Evolutionary conservation across 2,329 filamentous ascomycete species (phyloP).

Genomic region (Septoria petroselini): DNA sequence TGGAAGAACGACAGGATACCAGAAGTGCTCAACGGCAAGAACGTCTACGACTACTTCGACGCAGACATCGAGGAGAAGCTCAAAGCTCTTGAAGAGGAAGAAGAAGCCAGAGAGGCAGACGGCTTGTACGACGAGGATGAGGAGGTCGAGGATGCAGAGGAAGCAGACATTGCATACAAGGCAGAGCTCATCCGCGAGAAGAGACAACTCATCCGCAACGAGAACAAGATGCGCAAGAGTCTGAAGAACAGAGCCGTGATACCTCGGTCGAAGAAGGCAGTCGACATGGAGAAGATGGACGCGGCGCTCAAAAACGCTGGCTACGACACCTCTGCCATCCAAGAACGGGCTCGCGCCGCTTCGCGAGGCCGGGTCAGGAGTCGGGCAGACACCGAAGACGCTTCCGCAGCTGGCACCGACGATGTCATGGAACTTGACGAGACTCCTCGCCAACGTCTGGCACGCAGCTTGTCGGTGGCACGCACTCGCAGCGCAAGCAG

Average conservation of each 20-base stretch:
- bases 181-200: slow-evolving; percentile 95
- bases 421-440: slow-evolving; percentile 70
- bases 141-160: slow-evolving; percentile 79
- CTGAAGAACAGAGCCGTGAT: slow-evolving; percentile 97
- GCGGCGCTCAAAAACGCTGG: slow-evolving; percentile 79
- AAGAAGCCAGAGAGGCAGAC: slow-evolving; percentile 85
- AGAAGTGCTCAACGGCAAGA: slow-evolving; percentile 91
- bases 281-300: slow-evolving; percentile 83
- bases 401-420: slow-evolving; percentile 33
- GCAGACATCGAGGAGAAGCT: slow-evolving; percentile 95
- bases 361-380: slow-evolving; percentile 70
- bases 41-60: slow-evolving; percentile 95
- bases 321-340: slow-evolving; percentile 73
- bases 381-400: slow-evolving; percentile 50
- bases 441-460: slow-evolving; percentile 39
- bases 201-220: slow-evolving; percentile 86
- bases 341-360: slow-evolving; percentile 67
- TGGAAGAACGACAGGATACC: slow-evolving; percentile 98
- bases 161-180: slow-evolving; percentile 84
- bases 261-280: slow-evolving; percentile 75
- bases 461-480: slow-evolving; percentile 63
- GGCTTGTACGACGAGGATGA: slow-evolving; percentile 86
- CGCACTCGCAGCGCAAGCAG: slow-evolving; percentile 61
- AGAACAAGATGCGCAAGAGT: slow-evolving; percentile 89
- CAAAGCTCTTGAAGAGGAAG: slow-evolving; percentile 86